Evolutionary conservation across 1,139 yeast genomes (phyloP), one percentile per base, ranked within the genome.

Genomic region (Taphrina flavorubra): DNA sequence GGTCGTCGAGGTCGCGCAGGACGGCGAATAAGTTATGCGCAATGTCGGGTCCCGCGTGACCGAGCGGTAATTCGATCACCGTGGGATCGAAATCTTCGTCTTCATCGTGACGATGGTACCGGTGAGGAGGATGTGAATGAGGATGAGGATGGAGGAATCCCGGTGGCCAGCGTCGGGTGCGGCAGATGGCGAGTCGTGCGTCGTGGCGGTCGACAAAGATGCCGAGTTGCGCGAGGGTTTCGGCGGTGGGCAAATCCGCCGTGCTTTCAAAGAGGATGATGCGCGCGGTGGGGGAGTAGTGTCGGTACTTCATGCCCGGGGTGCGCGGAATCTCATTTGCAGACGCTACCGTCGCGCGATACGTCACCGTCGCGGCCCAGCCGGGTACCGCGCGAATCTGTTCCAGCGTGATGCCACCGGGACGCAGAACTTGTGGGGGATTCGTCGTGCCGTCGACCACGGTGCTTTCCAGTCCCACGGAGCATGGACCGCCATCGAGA

Each of bases 241-340:
- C 72, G 1, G 63, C n/a, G 1, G 70, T 37, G 6, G 68, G 53
- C 34, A 25, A 34, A 16, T 31, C 42, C 6, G 71, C 65, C 1
- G 82, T 73, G 0, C 80, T 71, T 6, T 65, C 81, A 72, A 91
- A 86, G n/a, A 92, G 78, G 0, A 89, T 81, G 6, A 94, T 97
- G 70, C 84, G 86, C 0, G 97, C 97, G 1, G 84, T 83, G 1
- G 99, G 99, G 0, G 97, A 90, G 78, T 94, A 94, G 77, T 94
- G 99, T 74, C 90, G 87, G 77, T 94, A 94, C 76, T 94, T 94
- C 99, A 94, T 94, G 0, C 99, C 99, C 0, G 99, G 99, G 0
- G 99, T 94, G 73, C 89, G 84, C 0, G 92, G 98, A 0, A 87
- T 82, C 74, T 89, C 97, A 65, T 82, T 78, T 31, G 82, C 74